Evolutionary conservation across 1,139 yeast genomes (phyloP), one percentile per base, ranked within the genome.

Genomic region (Taiozyma sp.): DNA sequence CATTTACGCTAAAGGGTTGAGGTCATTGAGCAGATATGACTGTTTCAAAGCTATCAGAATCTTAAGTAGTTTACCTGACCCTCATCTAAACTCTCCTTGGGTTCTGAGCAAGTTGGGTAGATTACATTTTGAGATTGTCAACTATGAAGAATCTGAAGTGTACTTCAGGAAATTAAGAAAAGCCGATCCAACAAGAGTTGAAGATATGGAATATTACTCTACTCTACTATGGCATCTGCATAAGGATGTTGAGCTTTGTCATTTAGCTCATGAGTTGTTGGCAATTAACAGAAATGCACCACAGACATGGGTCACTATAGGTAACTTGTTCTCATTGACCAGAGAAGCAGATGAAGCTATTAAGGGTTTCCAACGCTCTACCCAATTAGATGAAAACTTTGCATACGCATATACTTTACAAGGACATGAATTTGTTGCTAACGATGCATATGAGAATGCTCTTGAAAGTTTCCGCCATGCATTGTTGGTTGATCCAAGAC

Each of bases 161-260:
- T 83, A 78, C 60, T 93, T 88, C 62, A 70, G 73, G 32, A 76
- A 76, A 58, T 72, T 93, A 51, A 76, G 97, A 48, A 72, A 71
- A 51, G 55, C 84, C 27, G 97, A 91, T 67, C 79, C 95, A 44
- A 87, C 93, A n/a, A 74, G 98, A 51, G 67, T 86, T 29, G 84
- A 83, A 54, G 98, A 91, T 65, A 90, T 93, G 96, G 98, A 93
- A 64, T 83, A 84, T 62, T 91, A 81, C 64, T 89, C 97, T 1
- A 93, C 98, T 0, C 72, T 91, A 39, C 74, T 93, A 53, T 93
- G 99, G 99, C 99, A 93, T 70, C 71, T 91, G 50, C 91, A 87
- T 54, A 86, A 85, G 60, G 92, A 87, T 53, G 81, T 83, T n/a
- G 93, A 86, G 52, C 73, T 93, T 48, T 84, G 96, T 24, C 84